Evolutionary conservation across 1,284 basidiomycete species (phyloP).

Genomic region (Pulveroboletus sp.): DNA sequence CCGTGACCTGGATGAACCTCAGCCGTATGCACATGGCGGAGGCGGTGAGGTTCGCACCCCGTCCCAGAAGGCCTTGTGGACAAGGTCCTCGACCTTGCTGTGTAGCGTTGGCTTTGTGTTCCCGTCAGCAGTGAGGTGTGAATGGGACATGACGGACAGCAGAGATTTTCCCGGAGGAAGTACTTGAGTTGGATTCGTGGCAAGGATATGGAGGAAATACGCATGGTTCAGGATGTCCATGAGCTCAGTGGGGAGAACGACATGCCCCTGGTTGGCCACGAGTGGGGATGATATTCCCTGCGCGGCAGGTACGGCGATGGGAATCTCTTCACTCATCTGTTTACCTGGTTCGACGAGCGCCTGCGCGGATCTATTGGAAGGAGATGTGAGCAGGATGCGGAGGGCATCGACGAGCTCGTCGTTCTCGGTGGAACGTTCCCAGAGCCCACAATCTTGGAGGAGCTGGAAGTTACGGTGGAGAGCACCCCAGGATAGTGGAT

Average conservation of each 20-base stretch:
- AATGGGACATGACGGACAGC: slow-evolving; percentile 52
- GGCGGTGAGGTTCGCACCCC: slow-evolving; percentile 43
- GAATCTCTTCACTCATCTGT: slow-evolving; percentile 15
- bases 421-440: slow-evolving; percentile 32
- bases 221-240: slow-evolving; percentile 51
- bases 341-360: background rate
- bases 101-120: slow-evolving; percentile 36
- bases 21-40: slow-evolving; percentile 10
- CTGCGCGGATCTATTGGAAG: slow-evolving; percentile 2
- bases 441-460: slow-evolving; percentile 32
- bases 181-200: slow-evolving; percentile 51
- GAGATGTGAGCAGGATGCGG: slow-evolving; percentile 16
- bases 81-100: slow-evolving; percentile 49
- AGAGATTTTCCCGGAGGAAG: slow-evolving; percentile 69
- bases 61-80: slow-evolving; percentile 68
- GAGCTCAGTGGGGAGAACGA: slow-evolving; percentile 49
- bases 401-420: slow-evolving; percentile 32
- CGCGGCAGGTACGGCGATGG: slow-evolving; percentile 26
- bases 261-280: slow-evolving; percentile 25
- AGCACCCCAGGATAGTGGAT: slow-evolving; percentile 25
- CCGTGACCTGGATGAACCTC: slow-evolving; percentile 36
- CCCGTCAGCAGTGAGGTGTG: slow-evolving; percentile 28
- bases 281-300: slow-evolving; percentile 28
- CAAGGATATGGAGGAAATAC: slow-evolving; percentile 61
- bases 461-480: slow-evolving; percentile 25